Evolutionary conservation across 2,329 filamentous ascomycete genomes (phyloP), one percentile per base, ranked within the genome.

Genomic region (Talaromyces piceae): DNA sequence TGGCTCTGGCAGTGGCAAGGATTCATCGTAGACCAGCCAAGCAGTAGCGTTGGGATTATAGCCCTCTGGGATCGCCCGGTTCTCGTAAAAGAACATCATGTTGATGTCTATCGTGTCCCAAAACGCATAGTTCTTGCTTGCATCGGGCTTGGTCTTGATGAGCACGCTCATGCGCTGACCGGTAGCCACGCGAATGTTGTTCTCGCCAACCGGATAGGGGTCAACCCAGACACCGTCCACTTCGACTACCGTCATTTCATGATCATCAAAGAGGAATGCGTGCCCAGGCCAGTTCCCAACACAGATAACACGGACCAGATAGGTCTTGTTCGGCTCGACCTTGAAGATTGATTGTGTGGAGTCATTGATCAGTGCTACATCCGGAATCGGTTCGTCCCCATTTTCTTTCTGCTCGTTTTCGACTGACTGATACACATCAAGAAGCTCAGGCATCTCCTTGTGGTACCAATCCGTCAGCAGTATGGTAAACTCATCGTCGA

Each of bases 391-490:
- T 60, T 87, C 77, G 3, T 71, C 69, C 8, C 79, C 80, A n/a
- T 69, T 72, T 5, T 72, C 73, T 46, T 77, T 77, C 51, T 70
- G 62, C 37, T 70, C 57, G 47, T 68, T 74, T 41, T 78, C 63
- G 55, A 41, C 53, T 56, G 61, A 63, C 47, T 61, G 39, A 41
- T 81, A 81, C 26, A 68, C 52, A 2, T 67, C 61, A 43, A 78
- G 67, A 3, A 82, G 66, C 2, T 62, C 61, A 0, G 71, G 68
- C 70, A 81, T 79, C 58, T 81, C 68, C 20, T 76, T 68, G 53
- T 88, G 84, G 59, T 88, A 88, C 84, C 84, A 83, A 65, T 88
- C 85, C 0, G 82, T 83, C 16, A 88, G 69, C 0, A 82, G 84
- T 23, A 88, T 59, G 6, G 83, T 70, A 22, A 82, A 61, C 66